Percentiles rank a stretch among this genome's conserved stretches.
Conservation (phyloP, 352 stramenopile species). For the Aphanomyces euteiches region DNA sequence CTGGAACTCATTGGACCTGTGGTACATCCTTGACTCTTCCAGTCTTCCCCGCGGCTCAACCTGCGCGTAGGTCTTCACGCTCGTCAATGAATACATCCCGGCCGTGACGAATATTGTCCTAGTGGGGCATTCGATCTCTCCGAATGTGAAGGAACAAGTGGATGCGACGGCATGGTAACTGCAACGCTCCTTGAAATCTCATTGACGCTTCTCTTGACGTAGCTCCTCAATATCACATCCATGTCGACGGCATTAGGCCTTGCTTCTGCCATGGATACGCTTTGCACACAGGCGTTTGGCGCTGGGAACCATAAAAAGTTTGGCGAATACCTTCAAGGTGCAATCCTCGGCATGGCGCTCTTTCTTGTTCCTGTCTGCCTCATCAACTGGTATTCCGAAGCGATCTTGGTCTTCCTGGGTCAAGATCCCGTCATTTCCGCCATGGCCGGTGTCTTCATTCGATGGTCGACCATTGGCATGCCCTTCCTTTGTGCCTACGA, state of each 20-base stretch:
- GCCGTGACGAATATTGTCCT: constrained; percentile 59
- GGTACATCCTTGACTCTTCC: not conserved
- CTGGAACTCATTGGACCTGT: constrained; percentile 18
- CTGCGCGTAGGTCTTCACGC: constrained; percentile 27
- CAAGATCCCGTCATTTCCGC: constrained; percentile 44
- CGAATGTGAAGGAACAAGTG: constrained; percentile 54
- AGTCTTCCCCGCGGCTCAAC: not conserved
- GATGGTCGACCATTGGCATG: constrained; percentile 50
- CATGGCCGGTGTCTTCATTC: constrained; percentile 45
- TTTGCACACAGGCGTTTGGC: constrained; percentile 59
- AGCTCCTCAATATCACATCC: constrained; percentile 69
- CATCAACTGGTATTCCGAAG: constrained; percentile 56
- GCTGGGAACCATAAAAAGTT: constrained; percentile 60
- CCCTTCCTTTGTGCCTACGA: constrained; percentile 78
- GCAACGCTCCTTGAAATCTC: not conserved
- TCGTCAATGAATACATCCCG: constrained; percentile 47
- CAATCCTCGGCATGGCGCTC: constrained; percentile 46
- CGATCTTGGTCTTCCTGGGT: constrained; percentile 43
- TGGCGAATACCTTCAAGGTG: constrained; percentile 71
- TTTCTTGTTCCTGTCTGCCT: constrained; percentile 48
- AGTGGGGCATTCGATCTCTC: constrained; percentile 56
- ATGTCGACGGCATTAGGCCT: constrained; percentile 54
- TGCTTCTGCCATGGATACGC: constrained; percentile 50
- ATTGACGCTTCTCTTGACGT: constrained; percentile 3
- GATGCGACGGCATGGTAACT: constrained; percentile 54